Evolutionary conservation across 768 basidiomycete genomes (phyloP).

Genomic region (Suillus plorans): DNA sequence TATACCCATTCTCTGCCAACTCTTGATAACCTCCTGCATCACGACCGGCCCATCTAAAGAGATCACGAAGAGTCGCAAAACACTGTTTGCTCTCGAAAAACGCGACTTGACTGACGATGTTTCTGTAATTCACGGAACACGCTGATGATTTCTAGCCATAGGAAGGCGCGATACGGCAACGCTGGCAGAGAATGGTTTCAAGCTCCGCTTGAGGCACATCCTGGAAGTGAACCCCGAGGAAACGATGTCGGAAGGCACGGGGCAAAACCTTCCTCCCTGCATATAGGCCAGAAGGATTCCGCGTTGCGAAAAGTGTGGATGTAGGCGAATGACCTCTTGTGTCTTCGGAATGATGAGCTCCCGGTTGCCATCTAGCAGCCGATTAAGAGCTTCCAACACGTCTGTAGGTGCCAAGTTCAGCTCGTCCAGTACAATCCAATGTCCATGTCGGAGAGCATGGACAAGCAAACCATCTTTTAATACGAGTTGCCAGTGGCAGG

Average conservation of each 20-base stretch:
- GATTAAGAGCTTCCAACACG: slow-evolving; percentile 95
- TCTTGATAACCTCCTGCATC: slow-evolving; percentile 89
- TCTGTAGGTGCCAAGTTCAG: slow-evolving; percentile 97
- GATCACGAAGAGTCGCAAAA: slow-evolving; percentile 93
- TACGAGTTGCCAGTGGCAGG: slow-evolving; percentile 88
- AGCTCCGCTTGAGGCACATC: slow-evolving; percentile 94
- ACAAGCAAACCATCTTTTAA: slow-evolving; percentile 95
- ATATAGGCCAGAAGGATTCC: slow-evolving; percentile 95
- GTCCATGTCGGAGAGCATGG: slow-evolving; percentile 86
- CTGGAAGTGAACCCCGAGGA: slow-evolving; percentile 95
- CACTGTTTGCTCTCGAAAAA: slow-evolving; percentile 99
- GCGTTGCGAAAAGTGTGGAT: slow-evolving; percentile 96
- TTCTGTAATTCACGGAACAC: slow-evolving; percentile 95
- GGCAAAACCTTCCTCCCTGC: slow-evolving; percentile 94
- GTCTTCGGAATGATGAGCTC: slow-evolving; percentile 96
- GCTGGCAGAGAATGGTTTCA: slow-evolving; percentile 89
- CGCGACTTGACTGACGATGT: slow-evolving; percentile 83
- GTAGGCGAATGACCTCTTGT: slow-evolving; percentile 89
- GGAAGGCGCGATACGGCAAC: slow-evolving; percentile 91
- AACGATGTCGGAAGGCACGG: slow-evolving; percentile 94
- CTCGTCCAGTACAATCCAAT: slow-evolving; percentile 99
- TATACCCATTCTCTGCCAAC: slow-evolving; percentile 94
- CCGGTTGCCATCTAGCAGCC: slow-evolving; percentile 94
- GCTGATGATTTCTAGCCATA: slow-evolving; percentile 85
- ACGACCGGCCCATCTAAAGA: slow-evolving; percentile 97